Percentiles rank a stretch among this genome's conserved stretches.
phyloP scores from a whole-genome alignment of 345 rosid genomes.

The Barbarea vulgaris region DNA sequence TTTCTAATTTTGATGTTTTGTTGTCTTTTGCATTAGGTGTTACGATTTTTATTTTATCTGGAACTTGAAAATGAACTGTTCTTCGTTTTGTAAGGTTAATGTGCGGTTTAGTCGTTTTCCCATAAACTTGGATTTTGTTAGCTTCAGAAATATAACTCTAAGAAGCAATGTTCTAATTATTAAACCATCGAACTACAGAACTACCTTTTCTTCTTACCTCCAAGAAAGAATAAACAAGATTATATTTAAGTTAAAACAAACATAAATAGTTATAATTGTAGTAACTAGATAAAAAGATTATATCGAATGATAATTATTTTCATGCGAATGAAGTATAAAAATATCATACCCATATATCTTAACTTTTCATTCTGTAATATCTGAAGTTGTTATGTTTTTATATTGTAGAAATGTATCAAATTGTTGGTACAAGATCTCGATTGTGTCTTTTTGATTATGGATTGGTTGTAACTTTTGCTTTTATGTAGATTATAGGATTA shows the following conservation, averaged over 20 bases:
- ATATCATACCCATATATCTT: background rate
- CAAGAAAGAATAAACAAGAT: no score
- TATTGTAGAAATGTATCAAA: background rate
- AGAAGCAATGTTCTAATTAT: no score
- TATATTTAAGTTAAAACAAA: no score
- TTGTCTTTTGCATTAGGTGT: background rate
- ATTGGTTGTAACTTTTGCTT: slow-evolving; percentile 8
- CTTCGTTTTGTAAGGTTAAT: background rate
- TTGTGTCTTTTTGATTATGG: background rate
- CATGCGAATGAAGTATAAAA: background rate
- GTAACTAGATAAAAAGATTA: no score
- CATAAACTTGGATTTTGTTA: no score
- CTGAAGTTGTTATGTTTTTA: background rate
- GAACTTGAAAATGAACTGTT: background rate
- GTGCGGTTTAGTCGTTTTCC: background rate
- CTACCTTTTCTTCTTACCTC: no score
- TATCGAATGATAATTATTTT: no score
- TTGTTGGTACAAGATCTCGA: background rate
- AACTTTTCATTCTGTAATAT: background rate
- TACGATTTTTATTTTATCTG: background rate
- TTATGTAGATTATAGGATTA: background rate
- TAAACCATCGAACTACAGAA: no score
- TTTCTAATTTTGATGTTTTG: slow-evolving; percentile 13
- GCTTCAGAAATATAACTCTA: no score
- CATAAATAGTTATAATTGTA: no score